Base-by-base conservation (phyloP, 805 yeast species). In the Saccharomycopsis babjevae region DNA sequence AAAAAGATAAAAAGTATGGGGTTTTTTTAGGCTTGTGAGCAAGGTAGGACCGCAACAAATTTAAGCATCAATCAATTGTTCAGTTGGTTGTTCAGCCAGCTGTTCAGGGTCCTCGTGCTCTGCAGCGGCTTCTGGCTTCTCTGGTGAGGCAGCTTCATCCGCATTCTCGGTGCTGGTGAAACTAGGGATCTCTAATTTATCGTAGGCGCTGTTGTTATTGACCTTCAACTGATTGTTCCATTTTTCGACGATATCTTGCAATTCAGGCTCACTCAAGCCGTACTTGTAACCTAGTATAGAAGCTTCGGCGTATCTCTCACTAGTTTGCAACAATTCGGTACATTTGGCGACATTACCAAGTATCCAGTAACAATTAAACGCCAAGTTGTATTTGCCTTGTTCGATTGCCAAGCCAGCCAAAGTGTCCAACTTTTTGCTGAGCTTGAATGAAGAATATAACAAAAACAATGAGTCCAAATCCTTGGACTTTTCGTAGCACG, bases 341-440 rank as follows among this genome's bases (percentile, higher is more conserved):
- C 92, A 87, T 50, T 79, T 77, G 18, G 76, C 74, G 43, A 83
- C 77, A 69, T 90, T 88, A 46, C 96, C 93, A 38, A 86, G 81
- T 59, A 84, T 77, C 98, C 98, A 94, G 72, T 84, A 84, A 13
- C 97, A 87, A 70, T 89, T 90, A 77, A 91, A 94, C 30, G 98
- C 96, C 61, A 92, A 77, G 72, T 94, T 94, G 73, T 84, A 89
- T 71, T 86, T 86, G 57, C 97, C 97, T 54, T 76, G 79, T n/a
- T 71, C 75, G 67, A 80, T 83, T 57, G 97, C 92, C 56, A 75
- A 73, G 60, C 77, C 76, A 5, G 94, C 96, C 43, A 93, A 78
- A 60, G 77, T 75, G 22, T 75, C 71, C 64, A 94, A 80, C 46
- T 83, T 86, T 10, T 73, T 74, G 67, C 76, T 77, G 72, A 89